Percentiles rank a stretch among this genome's conserved stretches.
Evolutionary conservation across 2,329 filamentous ascomycete genomes (phyloP).

Genomic region (Diaporthe caulivora): DNA sequence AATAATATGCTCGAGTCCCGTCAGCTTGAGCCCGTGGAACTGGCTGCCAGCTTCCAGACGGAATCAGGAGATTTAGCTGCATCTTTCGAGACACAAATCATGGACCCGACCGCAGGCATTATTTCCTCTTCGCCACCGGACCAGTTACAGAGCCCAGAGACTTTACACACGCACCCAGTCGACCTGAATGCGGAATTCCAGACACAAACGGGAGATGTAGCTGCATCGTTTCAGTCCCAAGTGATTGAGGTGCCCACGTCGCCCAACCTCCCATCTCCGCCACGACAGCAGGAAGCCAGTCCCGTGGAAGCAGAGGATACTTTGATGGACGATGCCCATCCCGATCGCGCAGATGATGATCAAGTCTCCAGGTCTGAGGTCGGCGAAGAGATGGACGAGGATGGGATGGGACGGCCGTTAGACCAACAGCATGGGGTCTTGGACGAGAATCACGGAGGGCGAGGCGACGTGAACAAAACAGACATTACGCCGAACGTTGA

Average conservation of each 20-base stretch:
- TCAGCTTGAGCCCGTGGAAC: slow-evolving; percentile 10
- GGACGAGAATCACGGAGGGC: neutral
- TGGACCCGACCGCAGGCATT: neutral
- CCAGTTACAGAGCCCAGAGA: neutral
- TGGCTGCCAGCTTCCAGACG: slow-evolving; percentile 12
- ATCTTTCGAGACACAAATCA: slow-evolving; percentile 27
- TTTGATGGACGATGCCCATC: neutral
- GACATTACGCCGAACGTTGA: neutral
- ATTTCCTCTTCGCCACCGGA: neutral
- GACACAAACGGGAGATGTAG: slow-evolving; percentile 9
- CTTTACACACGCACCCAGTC: slow-evolving; percentile 10
- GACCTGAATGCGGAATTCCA: slow-evolving; percentile 12
- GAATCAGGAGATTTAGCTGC: neutral
- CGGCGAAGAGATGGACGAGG: neutral
- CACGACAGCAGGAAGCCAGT: neutral
- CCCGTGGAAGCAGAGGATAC: neutral
- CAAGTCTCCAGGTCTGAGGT: neutral
- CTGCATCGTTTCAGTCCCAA: slow-evolving; percentile 18
- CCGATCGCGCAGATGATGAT: neutral
- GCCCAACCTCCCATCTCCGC: neutral
- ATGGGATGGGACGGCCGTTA: neutral
- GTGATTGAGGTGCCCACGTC: neutral
- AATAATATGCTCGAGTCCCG: neutral
- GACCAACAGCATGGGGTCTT: neutral
- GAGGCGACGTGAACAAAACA: neutral